Evolutionary conservation across 2,329 filamentous ascomycete species (phyloP), one percentile per base, ranked within the genome.

Genomic region (Aspergillus pseudonomiae): DNA sequence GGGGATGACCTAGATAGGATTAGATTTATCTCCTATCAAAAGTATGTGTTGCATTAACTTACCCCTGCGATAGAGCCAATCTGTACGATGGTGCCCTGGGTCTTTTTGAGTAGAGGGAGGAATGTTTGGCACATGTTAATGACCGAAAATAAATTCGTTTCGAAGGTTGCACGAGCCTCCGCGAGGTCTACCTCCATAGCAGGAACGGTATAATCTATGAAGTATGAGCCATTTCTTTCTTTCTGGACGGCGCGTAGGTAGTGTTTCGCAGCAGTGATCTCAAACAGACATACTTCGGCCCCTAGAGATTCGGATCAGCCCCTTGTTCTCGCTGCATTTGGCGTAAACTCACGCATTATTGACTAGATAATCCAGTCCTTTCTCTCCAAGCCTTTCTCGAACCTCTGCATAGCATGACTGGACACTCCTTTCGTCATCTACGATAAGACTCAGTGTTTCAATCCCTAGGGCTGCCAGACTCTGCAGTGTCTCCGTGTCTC

Each of bases 81-180:
- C 59, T 82, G 80, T 10, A 82, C 77, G 65, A 83, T 79, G 4
- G 77, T 80, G 21, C 82, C 81, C 59, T 78, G 75, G 3, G 79
- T 72, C 57, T 77, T 76, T 56, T 82, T 79, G 32, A 88, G 75
- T 7, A 88, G 77, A 2, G 86, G 85, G 6, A 82, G 75, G 69
- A 88, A 88, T 3, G 79, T 79, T 67, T 86, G 80, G 74, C 84
- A 86, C 73, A 88, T 84, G 19, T 76, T 74, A 78, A 89, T 88
- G 11, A 88, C 83, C 3, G 80, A 78, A 72, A 88, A 85, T 54
- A 88, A 76, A 64, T 89, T 88, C 24, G 81, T 81, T 63, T 85
- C 82, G 66, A 85, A 85, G 0, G 78, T 82, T 50, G 73, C 62
- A 24, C 80, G 77, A 7, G 82, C 79, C 67, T 86, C 83, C 4